Evolutionary conservation across 2,329 filamentous ascomycete species (phyloP), one percentile per base, ranked within the genome.

Genomic region (Cordyceps pruinosa): DNA sequence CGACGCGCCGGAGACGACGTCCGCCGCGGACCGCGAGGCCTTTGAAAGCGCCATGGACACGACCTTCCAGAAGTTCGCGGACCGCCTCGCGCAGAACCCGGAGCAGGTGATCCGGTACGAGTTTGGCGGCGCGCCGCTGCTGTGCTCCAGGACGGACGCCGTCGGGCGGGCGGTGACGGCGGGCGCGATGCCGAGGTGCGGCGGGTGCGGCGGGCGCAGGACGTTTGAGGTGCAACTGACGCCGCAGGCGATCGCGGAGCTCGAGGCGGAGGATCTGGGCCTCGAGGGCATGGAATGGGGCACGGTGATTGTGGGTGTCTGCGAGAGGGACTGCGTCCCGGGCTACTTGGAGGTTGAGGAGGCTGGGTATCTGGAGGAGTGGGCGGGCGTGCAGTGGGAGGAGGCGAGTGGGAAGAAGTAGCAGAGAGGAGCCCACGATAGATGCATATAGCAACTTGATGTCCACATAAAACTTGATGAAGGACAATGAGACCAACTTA

Each of bases 321-420:
- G 94, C 70, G 83, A 81, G 62, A 82, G 74, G 67, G 90, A 97
- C 70, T 97, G 94, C 69, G 77, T 80, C 65, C 82, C 84, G 17
- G 70, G 71, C 6, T 80, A 81, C 1, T 78, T 84, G 7, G 71
- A 72, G 13, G 75, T 79, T 35, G 88, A 85, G 0, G 79, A 85
- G 66, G 82, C 85, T 1, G 89, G 86, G 1, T 97, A 95, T 72
- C 66, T 91, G 19, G 94, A 97, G 76, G 94, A 99, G 73, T 99
- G 94, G 93, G 85, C 83, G n/a, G 94, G 93, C 7, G 94, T 97
- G 62, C 94, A 99, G 72, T 99, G 93, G 94, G 94, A 99, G 73
- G 92, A 97, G 72, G 66, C 84, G 60, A 69, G 69, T 32, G 77
- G 74, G 66, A 61, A 63, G 26, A 69, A 72, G 52, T 70, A 62